phyloP scores from a whole-genome alignment of 73 alveolate species.

The Effrenium voratum region DNA sequence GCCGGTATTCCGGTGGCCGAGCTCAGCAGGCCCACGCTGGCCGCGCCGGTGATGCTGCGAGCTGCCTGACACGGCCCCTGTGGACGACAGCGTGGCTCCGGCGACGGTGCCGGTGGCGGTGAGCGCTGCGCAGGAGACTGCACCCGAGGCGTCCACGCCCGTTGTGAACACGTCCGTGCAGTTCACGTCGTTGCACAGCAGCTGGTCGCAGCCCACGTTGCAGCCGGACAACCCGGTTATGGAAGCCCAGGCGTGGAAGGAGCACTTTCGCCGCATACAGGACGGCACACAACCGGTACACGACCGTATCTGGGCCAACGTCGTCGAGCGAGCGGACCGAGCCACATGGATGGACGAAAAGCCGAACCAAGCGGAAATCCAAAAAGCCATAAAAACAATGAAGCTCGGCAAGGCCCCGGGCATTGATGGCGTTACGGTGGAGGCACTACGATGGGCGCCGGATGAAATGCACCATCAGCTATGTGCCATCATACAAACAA shows the following conservation, averaged over 20 bases:
- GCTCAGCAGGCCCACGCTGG: too few species aligned
- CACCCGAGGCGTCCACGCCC: too few species aligned
- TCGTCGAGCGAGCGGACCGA: not conserved
- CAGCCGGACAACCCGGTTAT: not conserved
- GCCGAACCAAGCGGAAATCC: not conserved
- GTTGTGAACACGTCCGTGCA: too few species aligned
- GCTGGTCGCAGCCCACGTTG: too few species aligned
- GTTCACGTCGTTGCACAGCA: too few species aligned
- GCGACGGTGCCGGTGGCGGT: too few species aligned
- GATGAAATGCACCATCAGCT: not conserved
- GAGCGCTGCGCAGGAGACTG: too few species aligned
- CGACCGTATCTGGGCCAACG: not conserved
- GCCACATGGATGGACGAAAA: not conserved
- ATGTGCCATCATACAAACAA: not conserved
- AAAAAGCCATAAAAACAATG: not conserved
- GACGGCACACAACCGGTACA: conserved; percentile 10
- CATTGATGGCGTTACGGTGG: conserved; percentile 53
- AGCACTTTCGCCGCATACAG: not conserved
- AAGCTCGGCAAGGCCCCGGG: conserved; percentile 37
- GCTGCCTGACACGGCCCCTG: too few species aligned
- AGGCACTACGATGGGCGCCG: not conserved
- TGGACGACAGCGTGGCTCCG: too few species aligned
- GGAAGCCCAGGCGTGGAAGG: conserved; percentile 55
- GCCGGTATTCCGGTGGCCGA: too few species aligned
- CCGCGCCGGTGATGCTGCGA: too few species aligned